Percentiles rank a stretch among this genome's conserved stretches.
Evolutionary conservation across 2,329 filamentous ascomycete species (phyloP).

Genomic region (Talaromyces islandicus): DNA sequence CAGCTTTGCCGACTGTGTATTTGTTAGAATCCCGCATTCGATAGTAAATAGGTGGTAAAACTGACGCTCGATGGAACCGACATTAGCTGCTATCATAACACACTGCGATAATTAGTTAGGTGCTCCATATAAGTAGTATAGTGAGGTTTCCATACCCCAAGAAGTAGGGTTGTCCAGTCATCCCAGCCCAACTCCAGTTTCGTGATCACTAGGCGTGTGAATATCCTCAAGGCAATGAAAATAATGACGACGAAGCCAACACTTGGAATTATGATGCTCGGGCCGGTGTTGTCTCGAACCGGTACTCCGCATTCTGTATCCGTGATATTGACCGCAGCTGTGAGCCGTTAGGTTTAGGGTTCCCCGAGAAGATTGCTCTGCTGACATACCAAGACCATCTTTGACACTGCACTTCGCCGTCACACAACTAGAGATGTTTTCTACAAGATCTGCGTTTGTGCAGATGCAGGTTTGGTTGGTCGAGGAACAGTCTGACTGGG

Average conservation of each 20-base stretch:
- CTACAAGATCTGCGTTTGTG: neutral
- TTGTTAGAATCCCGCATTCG: neutral
- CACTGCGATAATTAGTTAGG: neutral
- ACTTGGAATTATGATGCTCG: neutral
- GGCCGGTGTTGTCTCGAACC: neutral
- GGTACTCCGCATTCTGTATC: conserved; percentile 3
- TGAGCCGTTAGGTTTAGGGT: neutral
- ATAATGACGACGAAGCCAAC: neutral
- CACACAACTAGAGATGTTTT: neutral
- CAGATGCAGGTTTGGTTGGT: conserved; percentile 5
- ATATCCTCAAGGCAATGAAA: neutral
- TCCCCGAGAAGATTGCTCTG: neutral
- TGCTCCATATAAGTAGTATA: neutral
- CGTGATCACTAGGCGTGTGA: neutral
- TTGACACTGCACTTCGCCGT: conserved; percentile 1
- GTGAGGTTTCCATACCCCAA: neutral
- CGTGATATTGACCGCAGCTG: neutral
- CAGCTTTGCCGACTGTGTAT: neutral
- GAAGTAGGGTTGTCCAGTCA: neutral
- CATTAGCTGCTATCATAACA: neutral
- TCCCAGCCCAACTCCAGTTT: neutral
- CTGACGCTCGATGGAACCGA: neutral
- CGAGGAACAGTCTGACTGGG: neutral
- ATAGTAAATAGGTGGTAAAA: neutral
- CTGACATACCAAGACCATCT: neutral